A percentile compares a stretch with the other conserved stretches of the same genome.
phyloP scores from a whole-genome alignment of 2,329 filamentous ascomycete species.

The Monilinia fructigena region DNA sequence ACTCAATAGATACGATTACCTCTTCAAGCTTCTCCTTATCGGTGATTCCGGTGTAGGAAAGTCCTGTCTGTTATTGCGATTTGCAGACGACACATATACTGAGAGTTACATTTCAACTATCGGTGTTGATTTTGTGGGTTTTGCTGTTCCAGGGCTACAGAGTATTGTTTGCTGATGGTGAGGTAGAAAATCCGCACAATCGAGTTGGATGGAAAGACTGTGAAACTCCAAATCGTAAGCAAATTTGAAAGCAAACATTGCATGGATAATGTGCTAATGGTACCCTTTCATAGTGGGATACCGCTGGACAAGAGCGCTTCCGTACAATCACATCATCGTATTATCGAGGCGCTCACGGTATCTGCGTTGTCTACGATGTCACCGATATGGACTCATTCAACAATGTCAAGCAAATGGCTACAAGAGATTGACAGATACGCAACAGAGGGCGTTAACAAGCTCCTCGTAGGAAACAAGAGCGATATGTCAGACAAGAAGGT shows the following conservation, averaged over 20 bases:
- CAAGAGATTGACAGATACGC: slow-evolving; percentile 99
- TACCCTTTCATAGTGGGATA: slow-evolving; percentile 76
- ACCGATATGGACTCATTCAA: slow-evolving; percentile 99
- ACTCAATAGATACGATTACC: slow-evolving; percentile 90
- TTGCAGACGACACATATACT: slow-evolving; percentile 98
- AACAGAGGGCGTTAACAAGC: slow-evolving; percentile 98
- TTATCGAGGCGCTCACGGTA: slow-evolving; percentile 98
- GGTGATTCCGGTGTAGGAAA: slow-evolving; percentile 99
- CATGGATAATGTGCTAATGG: slow-evolving; percentile 36
- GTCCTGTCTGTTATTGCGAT: slow-evolving; percentile 96
- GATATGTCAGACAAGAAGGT: slow-evolving; percentile 99
- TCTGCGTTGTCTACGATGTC: slow-evolving; percentile 99
- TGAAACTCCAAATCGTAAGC: slow-evolving; percentile 98
- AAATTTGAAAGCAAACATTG: not conserved
- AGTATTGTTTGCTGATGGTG: slow-evolving; percentile 38
- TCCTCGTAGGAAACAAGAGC: slow-evolving; percentile 99
- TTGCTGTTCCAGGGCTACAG: slow-evolving; percentile 1
- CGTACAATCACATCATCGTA: slow-evolving; percentile 99
- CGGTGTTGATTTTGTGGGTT: slow-evolving; percentile 95
- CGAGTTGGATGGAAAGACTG: slow-evolving; percentile 98
- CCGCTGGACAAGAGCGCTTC: slow-evolving; percentile 98
- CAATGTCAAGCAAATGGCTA: slow-evolving; percentile 99
- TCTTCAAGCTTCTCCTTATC: slow-evolving; percentile 99
- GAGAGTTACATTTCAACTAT: slow-evolving; percentile 99
- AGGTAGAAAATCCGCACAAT: slow-evolving; percentile 97